Evolutionary conservation across 495 filamentous ascomycete genomes (phyloP).

Genomic region (Xylaria curta): DNA sequence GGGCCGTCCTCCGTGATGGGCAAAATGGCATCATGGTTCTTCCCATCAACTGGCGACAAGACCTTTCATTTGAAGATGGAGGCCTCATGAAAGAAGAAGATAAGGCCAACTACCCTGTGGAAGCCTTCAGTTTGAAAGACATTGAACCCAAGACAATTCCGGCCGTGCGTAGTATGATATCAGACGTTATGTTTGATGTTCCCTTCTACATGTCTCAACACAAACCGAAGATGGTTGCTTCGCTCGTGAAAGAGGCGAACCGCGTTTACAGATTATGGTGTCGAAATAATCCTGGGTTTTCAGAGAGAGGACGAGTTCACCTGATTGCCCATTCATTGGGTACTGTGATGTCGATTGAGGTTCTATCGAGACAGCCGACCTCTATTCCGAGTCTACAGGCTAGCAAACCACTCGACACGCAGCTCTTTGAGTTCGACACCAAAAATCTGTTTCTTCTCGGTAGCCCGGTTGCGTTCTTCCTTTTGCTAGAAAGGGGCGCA

Average conservation of each 20-base stretch:
- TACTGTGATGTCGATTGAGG: conserved; percentile 90
- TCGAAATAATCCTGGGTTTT: conserved; percentile 85
- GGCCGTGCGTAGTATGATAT: conserved; percentile 86
- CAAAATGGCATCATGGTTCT: conserved; percentile 64
- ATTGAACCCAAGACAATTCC: conserved; percentile 93
- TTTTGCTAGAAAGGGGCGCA: conserved; percentile 82
- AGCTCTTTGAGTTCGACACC: conserved; percentile 88
- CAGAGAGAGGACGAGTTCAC: conserved; percentile 81
- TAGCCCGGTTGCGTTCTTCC: conserved; percentile 92
- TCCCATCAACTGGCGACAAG: conserved; percentile 85
- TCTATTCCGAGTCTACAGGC: conserved; percentile 61
- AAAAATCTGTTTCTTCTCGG: conserved; percentile 87
- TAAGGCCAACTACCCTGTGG: conserved; percentile 58
- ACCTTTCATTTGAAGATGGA: conserved; percentile 81
- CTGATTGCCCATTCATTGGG: conserved; percentile 92
- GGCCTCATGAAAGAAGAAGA: conserved; percentile 57
- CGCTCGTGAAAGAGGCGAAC: conserved; percentile 90
- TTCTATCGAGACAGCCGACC: conserved; percentile 87
- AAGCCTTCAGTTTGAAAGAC: conserved; percentile 79
- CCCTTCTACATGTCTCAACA: conserved; percentile 97
- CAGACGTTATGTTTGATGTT: conserved; percentile 96
- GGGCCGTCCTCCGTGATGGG: conserved; percentile 71
- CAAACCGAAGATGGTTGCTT: conserved; percentile 91
- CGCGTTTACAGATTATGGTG: conserved; percentile 94
- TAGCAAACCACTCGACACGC: conserved; percentile 51